These are phyloP conservation scores for Monosporozyma unispora DNA, from an alignment of 805 yeast species.

Conservation along the genomic window DNA sequence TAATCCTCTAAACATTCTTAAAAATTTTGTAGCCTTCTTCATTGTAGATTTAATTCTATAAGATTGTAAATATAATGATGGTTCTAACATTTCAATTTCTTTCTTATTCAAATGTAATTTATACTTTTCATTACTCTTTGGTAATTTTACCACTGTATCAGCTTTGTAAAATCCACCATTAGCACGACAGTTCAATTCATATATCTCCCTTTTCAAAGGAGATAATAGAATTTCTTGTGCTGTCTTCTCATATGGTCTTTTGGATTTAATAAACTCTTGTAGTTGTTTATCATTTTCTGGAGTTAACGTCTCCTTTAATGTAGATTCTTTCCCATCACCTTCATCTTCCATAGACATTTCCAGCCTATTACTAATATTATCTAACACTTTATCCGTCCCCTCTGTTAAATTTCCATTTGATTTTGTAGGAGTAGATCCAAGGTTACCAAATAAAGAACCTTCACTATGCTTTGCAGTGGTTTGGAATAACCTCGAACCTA, in stretches of 20 bases:
- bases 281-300: constrained; percentile 29
- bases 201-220: constrained; percentile 63
- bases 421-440: background rate
- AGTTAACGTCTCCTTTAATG: constrained; percentile 13
- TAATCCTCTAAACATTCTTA: constrained; percentile 66
- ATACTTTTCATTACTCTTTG: constrained; percentile 38
- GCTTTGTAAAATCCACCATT: constrained; percentile 67
- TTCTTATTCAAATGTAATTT: constrained; percentile 47
- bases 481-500: background rate
- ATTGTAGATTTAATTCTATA: constrained; percentile 78
- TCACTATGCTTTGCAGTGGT: background rate
- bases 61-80: constrained; percentile 74
- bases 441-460: constrained; percentile 1
- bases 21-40: constrained; percentile 76
- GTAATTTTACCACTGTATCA: constrained; percentile 38
- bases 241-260: constrained; percentile 34
- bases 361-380: constrained; percentile 3
- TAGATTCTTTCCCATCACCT: background rate
- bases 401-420: background rate
- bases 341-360: constrained; percentile 7
- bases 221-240: constrained; percentile 51
- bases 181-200: constrained; percentile 46
- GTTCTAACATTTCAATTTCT: constrained; percentile 76
- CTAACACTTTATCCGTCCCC: background rate
- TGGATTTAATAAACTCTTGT: constrained; percentile 44